These are phyloP conservation scores for Penicillium lagena DNA, from an alignment of 495 filamentous ascomycete genomes.

Conservation along the genomic window DNA sequence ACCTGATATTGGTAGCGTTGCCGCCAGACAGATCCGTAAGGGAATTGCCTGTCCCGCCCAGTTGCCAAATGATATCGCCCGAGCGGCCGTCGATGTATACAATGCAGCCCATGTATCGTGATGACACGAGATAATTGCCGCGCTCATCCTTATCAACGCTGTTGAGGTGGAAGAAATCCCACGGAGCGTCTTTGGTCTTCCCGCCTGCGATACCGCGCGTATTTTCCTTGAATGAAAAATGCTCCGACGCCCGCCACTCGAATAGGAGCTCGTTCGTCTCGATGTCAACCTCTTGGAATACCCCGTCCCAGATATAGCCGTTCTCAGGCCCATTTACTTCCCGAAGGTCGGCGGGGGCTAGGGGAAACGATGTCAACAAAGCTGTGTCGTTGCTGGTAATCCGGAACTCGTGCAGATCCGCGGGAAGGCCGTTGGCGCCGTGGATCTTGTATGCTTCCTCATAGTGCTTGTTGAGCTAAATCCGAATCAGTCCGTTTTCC, in stretches of 20 bases:
- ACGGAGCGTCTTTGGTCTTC: conserved; percentile 19
- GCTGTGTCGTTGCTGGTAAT: conserved; percentile 44
- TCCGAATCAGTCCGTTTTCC: too few species aligned
- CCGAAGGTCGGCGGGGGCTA: conserved; percentile 31
- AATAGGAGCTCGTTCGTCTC: conserved; percentile 35
- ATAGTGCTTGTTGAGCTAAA: conserved; percentile 43
- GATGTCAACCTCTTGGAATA: conserved; percentile 45
- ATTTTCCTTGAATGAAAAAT: conserved; percentile 24
- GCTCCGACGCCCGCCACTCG: conserved; percentile 35
- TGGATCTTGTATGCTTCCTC: conserved; percentile 34
- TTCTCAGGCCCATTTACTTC: conserved; percentile 28
- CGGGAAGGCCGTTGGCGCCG: conserved; percentile 23
- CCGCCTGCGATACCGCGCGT: conserved; percentile 17
- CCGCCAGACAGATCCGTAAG: conserved; percentile 36
- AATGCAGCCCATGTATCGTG: conserved; percentile 33
- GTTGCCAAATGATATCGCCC: conserved; percentile 33
- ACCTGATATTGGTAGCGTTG: conserved; percentile 36
- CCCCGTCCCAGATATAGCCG: conserved; percentile 47
- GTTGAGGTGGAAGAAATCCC: conserved; percentile 44
- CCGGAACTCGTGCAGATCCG: conserved; percentile 41
- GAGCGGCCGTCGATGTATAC: conserved; percentile 23
- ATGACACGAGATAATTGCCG: conserved; percentile 39
- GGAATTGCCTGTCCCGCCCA: conserved; percentile 35
- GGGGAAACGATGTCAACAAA: conserved; percentile 44
- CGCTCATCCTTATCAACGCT: conserved; percentile 35